Percentiles rank a stretch among this genome's conserved stretches.
Conservation (phyloP, 225 moss, liverwort and hornwort species). For the Neckera pumila region DNA sequence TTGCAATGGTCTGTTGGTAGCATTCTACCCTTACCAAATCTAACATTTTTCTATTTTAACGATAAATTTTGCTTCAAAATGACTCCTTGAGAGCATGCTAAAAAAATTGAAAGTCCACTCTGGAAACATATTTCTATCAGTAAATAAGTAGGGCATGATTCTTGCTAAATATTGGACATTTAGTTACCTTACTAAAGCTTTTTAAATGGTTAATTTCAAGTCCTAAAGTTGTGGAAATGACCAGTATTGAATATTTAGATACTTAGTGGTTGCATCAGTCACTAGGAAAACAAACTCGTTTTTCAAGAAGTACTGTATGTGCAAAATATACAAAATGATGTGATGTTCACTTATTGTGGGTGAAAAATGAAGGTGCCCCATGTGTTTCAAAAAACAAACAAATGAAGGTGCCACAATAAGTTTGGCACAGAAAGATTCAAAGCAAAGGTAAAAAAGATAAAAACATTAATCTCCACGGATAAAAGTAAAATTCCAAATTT, state of each 20-base stretch:
- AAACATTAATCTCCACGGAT: no score
- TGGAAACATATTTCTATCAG: not conserved
- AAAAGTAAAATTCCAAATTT: no score
- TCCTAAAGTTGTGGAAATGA: no score
- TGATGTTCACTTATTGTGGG: not conserved
- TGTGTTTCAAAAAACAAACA: no score
- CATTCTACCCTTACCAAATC: not conserved
- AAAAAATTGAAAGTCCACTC: not conserved
- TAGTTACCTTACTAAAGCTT: not conserved
- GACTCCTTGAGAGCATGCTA: not conserved
- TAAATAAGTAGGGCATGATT: not conserved
- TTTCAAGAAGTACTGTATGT: not conserved
- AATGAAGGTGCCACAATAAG: not conserved
- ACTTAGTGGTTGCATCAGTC: not conserved
- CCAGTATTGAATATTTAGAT: no score
- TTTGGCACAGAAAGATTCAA: not conserved
- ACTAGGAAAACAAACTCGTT: not conserved
- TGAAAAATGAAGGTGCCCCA: no score
- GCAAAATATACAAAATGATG: not conserved
- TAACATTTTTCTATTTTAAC: not conserved
- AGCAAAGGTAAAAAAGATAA: no score
- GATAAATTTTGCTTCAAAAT: no score
- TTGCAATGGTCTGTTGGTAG: not conserved
- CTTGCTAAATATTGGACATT: no score
- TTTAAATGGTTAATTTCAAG: not conserved